Evolutionary conservation across 225 moss, liverwort and hornwort species (phyloP).

Genomic region (Climacium dendroides): DNA sequence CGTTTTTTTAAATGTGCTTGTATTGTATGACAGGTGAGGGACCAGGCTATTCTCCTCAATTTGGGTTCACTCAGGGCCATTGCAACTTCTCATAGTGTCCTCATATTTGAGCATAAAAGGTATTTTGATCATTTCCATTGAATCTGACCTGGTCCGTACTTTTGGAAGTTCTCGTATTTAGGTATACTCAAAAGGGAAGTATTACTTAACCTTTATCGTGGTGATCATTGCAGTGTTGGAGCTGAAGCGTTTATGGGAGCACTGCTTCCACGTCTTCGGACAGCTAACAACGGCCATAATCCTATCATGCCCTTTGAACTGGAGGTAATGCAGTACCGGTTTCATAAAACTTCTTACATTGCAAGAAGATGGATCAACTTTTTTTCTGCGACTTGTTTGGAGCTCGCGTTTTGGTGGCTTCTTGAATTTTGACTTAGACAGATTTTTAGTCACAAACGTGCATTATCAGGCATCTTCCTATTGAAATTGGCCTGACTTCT

Average conservation of each 20-base stretch:
- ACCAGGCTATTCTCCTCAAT: conserved; percentile 86
- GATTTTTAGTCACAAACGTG: neutral
- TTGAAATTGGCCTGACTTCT: neutral
- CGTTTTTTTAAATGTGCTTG: neutral
- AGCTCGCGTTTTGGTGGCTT: neutral
- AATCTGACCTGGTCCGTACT: neutral
- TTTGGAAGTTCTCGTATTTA: neutral
- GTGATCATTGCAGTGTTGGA: conserved; percentile 41
- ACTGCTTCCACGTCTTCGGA: conserved; percentile 55
- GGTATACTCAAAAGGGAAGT: neutral
- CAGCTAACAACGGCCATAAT: conserved; percentile 27
- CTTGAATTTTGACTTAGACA: neutral
- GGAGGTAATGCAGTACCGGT: conserved; percentile 44
- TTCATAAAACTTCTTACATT: neutral
- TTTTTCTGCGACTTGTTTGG: neutral
- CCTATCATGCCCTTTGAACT: conserved; percentile 82
- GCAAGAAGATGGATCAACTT: neutral
- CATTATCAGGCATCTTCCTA: neutral
- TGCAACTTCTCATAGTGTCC: conserved; percentile 79
- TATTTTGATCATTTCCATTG: neutral
- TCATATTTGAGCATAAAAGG: conserved; percentile 81
- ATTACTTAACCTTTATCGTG: neutral
- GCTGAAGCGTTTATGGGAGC: conserved; percentile 64
- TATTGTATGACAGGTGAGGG: conserved; percentile 55
- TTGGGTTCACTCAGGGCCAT: conserved; percentile 85